These are phyloP conservation scores for Aspergillus coremiiformis DNA, from an alignment of 495 filamentous ascomycete genomes.

Conservation along the genomic window DNA sequence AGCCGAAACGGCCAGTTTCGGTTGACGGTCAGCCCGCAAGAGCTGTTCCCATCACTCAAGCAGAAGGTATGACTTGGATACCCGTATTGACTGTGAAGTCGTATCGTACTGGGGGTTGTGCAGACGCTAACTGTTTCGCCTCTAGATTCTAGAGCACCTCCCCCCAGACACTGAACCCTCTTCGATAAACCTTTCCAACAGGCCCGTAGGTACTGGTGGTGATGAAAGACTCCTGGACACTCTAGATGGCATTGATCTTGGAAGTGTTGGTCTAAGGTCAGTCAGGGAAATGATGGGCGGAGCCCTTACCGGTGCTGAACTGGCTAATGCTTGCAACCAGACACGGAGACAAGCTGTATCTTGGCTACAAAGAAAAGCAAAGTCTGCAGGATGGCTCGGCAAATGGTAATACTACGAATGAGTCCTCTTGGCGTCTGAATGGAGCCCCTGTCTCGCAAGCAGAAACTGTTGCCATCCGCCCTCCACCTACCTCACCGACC, in stretches of 20 bases:
- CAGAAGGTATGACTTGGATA: constrained; percentile 28
- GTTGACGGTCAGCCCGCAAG: constrained; percentile 39
- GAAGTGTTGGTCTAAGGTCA: constrained; percentile 65
- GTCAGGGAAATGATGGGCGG: constrained; percentile 10
- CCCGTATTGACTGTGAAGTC: not conserved
- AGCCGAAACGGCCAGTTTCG: constrained; percentile 52
- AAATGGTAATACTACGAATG: constrained; percentile 30
- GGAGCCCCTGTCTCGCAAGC: constrained; percentile 66
- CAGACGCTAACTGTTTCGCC: constrained; percentile 2
- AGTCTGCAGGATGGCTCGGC: constrained; percentile 44
- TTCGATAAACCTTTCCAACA: constrained; percentile 73
- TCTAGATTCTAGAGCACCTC: constrained; percentile 54
- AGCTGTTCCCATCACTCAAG: constrained; percentile 40
- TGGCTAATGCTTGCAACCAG: constrained; percentile 35
- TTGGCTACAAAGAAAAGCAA: constrained; percentile 61
- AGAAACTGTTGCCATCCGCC: constrained; percentile 56
- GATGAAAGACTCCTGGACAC: constrained; percentile 63
- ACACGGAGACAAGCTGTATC: constrained; percentile 84
- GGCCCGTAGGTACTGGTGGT: constrained; percentile 62
- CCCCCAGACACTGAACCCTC: constrained; percentile 63
- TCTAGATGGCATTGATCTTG: constrained; percentile 59
- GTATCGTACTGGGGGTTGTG: not conserved
- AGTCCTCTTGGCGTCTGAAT: constrained; percentile 52
- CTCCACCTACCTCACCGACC: constrained; percentile 49
- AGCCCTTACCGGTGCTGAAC: not conserved